Base-by-base conservation (phyloP, 495 filamentous ascomycete species). In the Penicillium longicatenatum region DNA sequence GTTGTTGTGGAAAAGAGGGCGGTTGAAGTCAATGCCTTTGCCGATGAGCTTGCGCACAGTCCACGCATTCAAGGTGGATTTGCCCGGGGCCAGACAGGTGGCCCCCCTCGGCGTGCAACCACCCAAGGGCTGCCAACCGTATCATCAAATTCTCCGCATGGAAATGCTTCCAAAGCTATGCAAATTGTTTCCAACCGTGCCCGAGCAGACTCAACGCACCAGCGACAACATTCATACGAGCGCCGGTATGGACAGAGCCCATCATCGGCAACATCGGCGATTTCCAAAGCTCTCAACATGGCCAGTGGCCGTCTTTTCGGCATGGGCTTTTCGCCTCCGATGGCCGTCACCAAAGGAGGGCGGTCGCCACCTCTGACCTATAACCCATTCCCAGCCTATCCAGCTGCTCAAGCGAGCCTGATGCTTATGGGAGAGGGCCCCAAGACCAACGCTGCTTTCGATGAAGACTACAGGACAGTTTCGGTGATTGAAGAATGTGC, bases 11-110 rank as follows among this genome's bases (percentile, higher is more conserved):
- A 98, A 72, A 98, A 97, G 76, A 87, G 87, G 50, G 87, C 88
- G 8, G 92, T 98, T 4, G 91, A 97, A 70, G 93, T 98, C 26
- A 97, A 98, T 74, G 93, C 94, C 4, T 91, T 98, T 67, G 94
- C 94, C 9, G 94, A 98, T 68, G 92, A 98, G 70, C 75, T 98
- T 60, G 91, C 90, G 17, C 85, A 91, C 46, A 91, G 89, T 56
- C 87, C 87, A 30, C 78, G 80, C 39, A 82, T 87, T 54, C 76
- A 76, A 47, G 69, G 73, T 9, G 73, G 76, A 0, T 67, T 72
- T 31, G 31, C 67, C 33, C 74, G 76, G 26, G 65, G 68, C 6
- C 78, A 75, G 24, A 55, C 69, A 44, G 79, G 79, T 42, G 70
- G 76, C 9, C 78, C 87, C 52, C 66, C 81, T 47, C 87, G 92